These are phyloP conservation scores for Xylaria sp. DNA, from an alignment of 495 filamentous ascomycete genomes.

Conservation along the genomic window DNA sequence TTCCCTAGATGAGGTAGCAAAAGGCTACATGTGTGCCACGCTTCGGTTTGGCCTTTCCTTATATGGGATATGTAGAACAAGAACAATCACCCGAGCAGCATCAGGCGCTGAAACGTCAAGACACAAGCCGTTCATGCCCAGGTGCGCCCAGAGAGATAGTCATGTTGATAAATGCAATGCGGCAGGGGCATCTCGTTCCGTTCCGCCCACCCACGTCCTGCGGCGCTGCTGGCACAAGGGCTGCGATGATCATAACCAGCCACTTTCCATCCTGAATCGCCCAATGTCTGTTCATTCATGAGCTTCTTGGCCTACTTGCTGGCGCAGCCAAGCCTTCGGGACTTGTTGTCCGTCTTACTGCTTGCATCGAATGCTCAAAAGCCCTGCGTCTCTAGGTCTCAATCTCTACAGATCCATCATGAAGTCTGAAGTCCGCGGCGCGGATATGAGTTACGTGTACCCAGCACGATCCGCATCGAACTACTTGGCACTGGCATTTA, in stretches of 20 bases:
- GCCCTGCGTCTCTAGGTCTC: slow-evolving; percentile 14
- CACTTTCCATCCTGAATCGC: slow-evolving; percentile 6
- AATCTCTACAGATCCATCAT: background rate
- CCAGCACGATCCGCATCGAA: slow-evolving; percentile 6
- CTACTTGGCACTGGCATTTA: background rate
- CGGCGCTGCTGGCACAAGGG: slow-evolving; percentile 19
- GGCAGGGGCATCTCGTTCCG: slow-evolving; percentile 28
- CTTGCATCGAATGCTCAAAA: slow-evolving; percentile 23
- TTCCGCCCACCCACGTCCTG: slow-evolving; percentile 20
- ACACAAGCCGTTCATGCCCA: slow-evolving; percentile 14
- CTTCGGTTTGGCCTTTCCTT: slow-evolving; percentile 1
- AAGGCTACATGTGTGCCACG: background rate
- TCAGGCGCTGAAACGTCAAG: slow-evolving; percentile 11
- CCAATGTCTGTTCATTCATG: slow-evolving; percentile 7
- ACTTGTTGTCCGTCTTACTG: slow-evolving; percentile 28
- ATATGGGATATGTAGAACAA: background rate
- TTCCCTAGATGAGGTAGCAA: background rate
- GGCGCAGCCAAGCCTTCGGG: slow-evolving; percentile 31
- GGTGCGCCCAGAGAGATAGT: slow-evolving; percentile 17
- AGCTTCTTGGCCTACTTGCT: slow-evolving; percentile 25
- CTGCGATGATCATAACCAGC: slow-evolving; percentile 18
- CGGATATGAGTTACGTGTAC: slow-evolving; percentile 19
- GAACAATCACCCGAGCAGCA: slow-evolving; percentile 1
- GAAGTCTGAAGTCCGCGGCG: slow-evolving; percentile 3
- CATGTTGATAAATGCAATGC: slow-evolving; percentile 25